Conservation (phyloP, 371 early-diverging fungal genomes). For the Circinella umbellata region DNA sequence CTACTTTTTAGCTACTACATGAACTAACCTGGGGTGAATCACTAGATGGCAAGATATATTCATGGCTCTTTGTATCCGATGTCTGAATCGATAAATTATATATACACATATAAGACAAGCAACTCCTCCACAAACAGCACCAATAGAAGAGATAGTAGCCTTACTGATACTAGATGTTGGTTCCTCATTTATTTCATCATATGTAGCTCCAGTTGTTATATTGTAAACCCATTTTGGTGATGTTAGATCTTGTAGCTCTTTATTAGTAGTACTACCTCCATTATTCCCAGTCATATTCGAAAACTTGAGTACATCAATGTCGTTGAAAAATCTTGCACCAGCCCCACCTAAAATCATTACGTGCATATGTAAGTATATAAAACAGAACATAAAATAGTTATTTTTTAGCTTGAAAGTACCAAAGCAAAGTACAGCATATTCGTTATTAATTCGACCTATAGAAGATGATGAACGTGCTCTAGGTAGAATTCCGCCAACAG, state of each 20-base stretch:
- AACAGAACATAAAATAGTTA: too few relatives aligned
- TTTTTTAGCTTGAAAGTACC: too few relatives aligned
- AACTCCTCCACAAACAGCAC: constrained; percentile 14
- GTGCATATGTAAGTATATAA: too few relatives aligned
- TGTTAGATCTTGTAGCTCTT: constrained; percentile 1
- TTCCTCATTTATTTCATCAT: background rate
- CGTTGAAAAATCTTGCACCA: background rate
- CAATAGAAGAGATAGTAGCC: constrained; percentile 27
- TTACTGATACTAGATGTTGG: constrained; percentile 8
- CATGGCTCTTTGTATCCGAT: too few relatives aligned
- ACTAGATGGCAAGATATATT: too few relatives aligned
- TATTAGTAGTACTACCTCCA: background rate
- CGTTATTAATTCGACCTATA: too few relatives aligned
- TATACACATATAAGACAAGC: too few relatives aligned
- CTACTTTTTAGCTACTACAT: too few relatives aligned
- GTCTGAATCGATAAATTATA: too few relatives aligned
- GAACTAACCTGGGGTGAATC: too few relatives aligned
- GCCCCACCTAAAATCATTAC: background rate
- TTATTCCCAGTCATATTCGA: constrained; percentile 1
- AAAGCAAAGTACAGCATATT: too few relatives aligned
- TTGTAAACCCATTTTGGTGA: constrained; percentile 12
- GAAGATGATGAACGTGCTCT: too few relatives aligned
- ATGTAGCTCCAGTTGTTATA: constrained; percentile 5
- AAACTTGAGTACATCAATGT: constrained; percentile 24
- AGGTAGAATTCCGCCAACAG: background rate